A percentile compares a stretch with the other conserved stretches of the same genome.
Evolutionary conservation across 2,329 filamentous ascomycete genomes (phyloP).

Genomic region (Bipolaris zeicola): DNA sequence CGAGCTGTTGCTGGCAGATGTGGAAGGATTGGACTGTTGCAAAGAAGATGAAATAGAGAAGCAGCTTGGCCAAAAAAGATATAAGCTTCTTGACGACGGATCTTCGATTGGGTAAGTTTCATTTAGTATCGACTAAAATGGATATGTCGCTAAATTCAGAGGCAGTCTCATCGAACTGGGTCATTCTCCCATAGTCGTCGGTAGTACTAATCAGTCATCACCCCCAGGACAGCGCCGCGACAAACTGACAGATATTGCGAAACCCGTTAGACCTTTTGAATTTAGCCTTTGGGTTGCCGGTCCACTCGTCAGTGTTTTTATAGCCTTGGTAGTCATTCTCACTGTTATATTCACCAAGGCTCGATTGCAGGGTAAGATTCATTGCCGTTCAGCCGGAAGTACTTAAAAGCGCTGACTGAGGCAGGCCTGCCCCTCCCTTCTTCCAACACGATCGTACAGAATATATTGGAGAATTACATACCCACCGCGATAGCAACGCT

Average conservation of each 20-base stretch:
- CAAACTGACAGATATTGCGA: neutral
- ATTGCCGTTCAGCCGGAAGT: constrained; percentile 34
- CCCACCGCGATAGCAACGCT: constrained; percentile 62
- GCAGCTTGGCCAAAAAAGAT: constrained; percentile 22
- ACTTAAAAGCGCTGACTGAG: neutral
- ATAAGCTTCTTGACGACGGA: neutral
- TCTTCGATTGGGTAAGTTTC: neutral
- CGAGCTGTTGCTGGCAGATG: constrained; percentile 23
- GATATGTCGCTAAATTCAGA: neutral
- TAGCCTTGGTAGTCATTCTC: neutral
- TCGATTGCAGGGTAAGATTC: constrained; percentile 38
- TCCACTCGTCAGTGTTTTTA: neutral
- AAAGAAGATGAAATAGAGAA: constrained; percentile 24
- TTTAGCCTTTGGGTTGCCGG: neutral
- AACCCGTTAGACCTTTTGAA: constrained; percentile 4
- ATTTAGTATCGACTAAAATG: neutral
- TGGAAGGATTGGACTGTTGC: constrained; percentile 32
- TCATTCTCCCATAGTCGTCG: neutral
- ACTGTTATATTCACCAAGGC: neutral
- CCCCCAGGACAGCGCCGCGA: neutral
- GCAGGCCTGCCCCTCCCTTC: constrained; percentile 15
- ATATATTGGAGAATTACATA: constrained; percentile 57
- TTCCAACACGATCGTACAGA: constrained; percentile 45
- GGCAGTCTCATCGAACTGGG: neutral
- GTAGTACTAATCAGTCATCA: neutral